These are phyloP conservation scores for Apophysomyces sp. DNA, from an alignment of 371 early-diverging fungal genomes.

Conservation along the genomic window DNA sequence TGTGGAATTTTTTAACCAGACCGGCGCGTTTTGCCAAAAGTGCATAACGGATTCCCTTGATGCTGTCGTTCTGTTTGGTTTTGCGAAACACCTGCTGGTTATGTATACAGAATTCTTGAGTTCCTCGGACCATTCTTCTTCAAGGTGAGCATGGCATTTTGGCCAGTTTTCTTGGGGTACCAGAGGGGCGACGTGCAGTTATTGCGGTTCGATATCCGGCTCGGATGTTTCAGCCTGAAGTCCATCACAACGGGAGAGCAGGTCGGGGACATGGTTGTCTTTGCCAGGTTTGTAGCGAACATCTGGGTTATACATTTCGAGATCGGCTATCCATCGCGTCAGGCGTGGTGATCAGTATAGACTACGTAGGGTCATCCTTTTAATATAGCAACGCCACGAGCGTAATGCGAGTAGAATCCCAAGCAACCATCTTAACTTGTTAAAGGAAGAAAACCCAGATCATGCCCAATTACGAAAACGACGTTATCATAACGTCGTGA, in stretches of 20 bases:
- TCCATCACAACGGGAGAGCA: conserved; percentile 9
- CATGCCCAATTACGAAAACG: too few relatives aligned
- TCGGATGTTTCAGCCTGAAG: not conserved
- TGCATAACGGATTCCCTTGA: not conserved
- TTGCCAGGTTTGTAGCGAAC: conserved; percentile 18
- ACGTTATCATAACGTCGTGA: too few relatives aligned
- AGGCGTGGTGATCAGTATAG: conserved; percentile 25
- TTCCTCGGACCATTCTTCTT: conserved; percentile 5
- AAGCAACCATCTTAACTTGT: conserved; percentile 41
- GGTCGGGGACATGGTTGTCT: conserved; percentile 24
- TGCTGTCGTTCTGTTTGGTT: not conserved
- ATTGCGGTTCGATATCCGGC: conserved; percentile 14
- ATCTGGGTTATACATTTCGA: conserved; percentile 26
- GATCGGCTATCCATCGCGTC: conserved; percentile 24
- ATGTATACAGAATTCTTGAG: not conserved
- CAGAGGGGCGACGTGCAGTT: conserved; percentile 10
- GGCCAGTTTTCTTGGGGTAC: conserved; percentile 19
- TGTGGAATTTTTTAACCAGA: conserved; percentile 9
- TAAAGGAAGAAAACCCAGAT: too few relatives aligned
- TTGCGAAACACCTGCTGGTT: conserved; percentile 6
- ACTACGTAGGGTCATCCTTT: conserved; percentile 19
- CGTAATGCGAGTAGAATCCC: conserved; percentile 31
- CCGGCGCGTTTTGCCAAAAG: conserved; percentile 10
- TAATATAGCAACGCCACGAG: conserved; percentile 27
- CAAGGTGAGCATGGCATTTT: conserved; percentile 1